phyloP scores from a whole-genome alignment of 305 asterid genomes.

The Fraxinus velutina region DNA sequence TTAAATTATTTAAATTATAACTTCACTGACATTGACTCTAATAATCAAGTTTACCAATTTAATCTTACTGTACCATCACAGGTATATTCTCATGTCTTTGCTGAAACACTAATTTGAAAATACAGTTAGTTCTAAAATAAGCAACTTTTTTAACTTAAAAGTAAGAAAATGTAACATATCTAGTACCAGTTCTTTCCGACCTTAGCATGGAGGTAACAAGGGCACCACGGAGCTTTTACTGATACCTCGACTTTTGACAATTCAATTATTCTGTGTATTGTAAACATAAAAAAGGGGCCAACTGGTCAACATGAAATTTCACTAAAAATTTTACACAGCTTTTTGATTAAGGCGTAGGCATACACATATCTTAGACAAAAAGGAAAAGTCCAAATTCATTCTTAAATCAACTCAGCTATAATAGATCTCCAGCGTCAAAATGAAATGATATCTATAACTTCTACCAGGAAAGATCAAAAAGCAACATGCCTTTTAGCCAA shows the following conservation, averaged over 20 bases:
- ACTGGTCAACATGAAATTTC: neutral
- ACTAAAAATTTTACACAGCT: neutral
- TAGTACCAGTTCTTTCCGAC: conserved; percentile 18
- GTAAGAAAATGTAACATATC: neutral
- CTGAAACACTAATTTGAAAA: too few species aligned
- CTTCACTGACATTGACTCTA: too few species aligned
- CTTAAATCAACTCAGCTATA: neutral
- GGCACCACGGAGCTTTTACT: conserved; percentile 46
- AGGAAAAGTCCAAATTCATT: neutral
- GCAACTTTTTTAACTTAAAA: neutral
- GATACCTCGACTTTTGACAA: conserved; percentile 21
- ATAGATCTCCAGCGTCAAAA: neutral
- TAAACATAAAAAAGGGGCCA: neutral
- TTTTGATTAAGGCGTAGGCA: neutral
- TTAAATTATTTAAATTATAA: too few species aligned
- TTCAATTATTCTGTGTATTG: too few species aligned
- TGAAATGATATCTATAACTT: neutral
- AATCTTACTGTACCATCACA: neutral
- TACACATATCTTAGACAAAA: neutral
- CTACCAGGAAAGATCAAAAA: neutral
- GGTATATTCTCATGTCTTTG: too few species aligned
- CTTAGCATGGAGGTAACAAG: conserved; percentile 46
- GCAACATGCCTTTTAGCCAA: conserved; percentile 20
- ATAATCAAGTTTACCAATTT: neutral
- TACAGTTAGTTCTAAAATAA: neutral